A percentile compares a stretch with the other conserved stretches of the same genome.
phyloP scores from a whole-genome alignment of 2,329 filamentous ascomycete genomes.

The Hypoxylon sp. region DNA sequence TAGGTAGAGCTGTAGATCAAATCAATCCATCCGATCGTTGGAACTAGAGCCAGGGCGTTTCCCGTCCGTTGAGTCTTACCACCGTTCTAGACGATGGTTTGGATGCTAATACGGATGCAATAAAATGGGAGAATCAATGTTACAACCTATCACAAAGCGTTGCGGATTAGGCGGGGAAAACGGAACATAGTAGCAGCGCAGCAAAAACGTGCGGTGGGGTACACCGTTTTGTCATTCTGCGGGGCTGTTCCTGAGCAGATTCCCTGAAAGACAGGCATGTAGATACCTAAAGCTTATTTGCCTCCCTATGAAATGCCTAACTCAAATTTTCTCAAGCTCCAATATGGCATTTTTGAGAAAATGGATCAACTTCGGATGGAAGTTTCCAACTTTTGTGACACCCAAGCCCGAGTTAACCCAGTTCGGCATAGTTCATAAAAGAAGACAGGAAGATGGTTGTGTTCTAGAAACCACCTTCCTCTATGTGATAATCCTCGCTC shows the following conservation, averaged over 20 bases:
- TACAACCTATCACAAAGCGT: no score
- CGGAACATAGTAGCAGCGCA: not conserved
- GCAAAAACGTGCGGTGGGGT: not conserved
- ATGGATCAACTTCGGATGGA: not conserved
- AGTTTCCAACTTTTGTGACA: no score
- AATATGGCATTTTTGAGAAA: not conserved
- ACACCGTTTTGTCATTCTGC: not conserved
- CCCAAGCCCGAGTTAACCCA: no score
- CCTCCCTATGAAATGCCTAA: not conserved
- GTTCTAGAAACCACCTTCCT: no score
- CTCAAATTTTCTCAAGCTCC: slow-evolving; percentile 1
- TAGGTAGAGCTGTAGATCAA: slow-evolving; percentile 27
- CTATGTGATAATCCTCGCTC: no score
- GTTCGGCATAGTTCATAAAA: no score
- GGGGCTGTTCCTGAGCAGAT: slow-evolving; percentile 8
- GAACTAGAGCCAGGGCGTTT: slow-evolving; percentile 25
- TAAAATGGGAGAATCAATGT: no score
- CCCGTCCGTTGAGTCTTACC: slow-evolving; percentile 23
- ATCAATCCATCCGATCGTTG: slow-evolving; percentile 22
- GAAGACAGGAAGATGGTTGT: no score
- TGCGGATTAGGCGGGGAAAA: not conserved
- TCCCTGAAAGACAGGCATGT: not conserved
- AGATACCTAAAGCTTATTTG: not conserved
- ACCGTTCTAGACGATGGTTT: slow-evolving; percentile 5
- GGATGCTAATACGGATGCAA: no score